Percentiles rank a stretch among this genome's conserved stretches.
phyloP scores from a whole-genome alignment of 768 basidiomycete species.

The Leucocoprinus leucothites region DNA sequence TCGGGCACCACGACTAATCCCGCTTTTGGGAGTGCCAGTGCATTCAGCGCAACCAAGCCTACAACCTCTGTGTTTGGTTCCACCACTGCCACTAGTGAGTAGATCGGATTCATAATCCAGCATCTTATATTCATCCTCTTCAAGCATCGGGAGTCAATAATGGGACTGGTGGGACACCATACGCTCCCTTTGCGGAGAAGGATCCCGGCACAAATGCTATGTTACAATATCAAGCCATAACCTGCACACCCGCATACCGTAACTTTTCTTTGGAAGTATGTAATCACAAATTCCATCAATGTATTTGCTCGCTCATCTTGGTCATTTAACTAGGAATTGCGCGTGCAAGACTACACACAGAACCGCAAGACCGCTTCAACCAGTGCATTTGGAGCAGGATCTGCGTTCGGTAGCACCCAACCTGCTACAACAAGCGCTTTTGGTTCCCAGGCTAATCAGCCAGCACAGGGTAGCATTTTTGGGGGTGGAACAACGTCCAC shows the following conservation, averaged over 20 bases:
- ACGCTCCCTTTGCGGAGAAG: conserved; percentile 58
- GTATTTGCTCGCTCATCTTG: neutral
- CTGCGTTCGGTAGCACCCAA: conserved; percentile 45
- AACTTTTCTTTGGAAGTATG: conserved; percentile 76
- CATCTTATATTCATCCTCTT: neutral
- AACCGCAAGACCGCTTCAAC: conserved; percentile 61
- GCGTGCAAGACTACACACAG: conserved; percentile 73
- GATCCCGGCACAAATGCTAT: conserved; percentile 43
- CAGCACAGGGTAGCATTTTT: conserved; percentile 27
- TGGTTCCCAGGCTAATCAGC: conserved; percentile 44
- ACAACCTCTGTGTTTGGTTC: conserved; percentile 41
- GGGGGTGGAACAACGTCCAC: conserved; percentile 33
- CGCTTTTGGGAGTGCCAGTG: conserved; percentile 37
- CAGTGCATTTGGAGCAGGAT: conserved; percentile 51
- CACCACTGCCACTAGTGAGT: conserved; percentile 27
- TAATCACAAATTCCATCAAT: conserved; percentile 14
- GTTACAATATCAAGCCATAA: conserved; percentile 79
- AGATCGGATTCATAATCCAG: neutral
- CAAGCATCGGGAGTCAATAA: conserved; percentile 25
- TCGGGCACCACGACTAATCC: conserved; percentile 37
- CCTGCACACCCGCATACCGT: conserved; percentile 74
- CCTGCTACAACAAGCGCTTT: conserved; percentile 42
- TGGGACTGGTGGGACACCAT: conserved; percentile 68
- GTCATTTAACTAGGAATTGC: conserved; percentile 54
- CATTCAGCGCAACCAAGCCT: conserved; percentile 37